phyloP scores from a whole-genome alignment of 805 yeast genomes.

The Candida endomychidarum region DNA sequence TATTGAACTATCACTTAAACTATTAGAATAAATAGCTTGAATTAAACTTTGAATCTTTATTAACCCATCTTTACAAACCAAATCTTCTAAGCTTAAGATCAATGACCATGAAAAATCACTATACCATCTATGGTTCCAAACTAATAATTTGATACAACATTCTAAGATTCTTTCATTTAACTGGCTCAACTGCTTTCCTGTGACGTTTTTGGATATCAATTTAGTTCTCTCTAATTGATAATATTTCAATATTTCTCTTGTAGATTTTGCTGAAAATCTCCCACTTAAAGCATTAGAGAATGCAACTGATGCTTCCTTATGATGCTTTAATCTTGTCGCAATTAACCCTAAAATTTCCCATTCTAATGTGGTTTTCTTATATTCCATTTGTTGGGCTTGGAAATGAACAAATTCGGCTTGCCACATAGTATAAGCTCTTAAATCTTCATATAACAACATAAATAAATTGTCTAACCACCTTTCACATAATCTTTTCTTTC shows the following conservation, averaged over 20 bases:
- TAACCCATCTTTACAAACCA: constrained; percentile 75
- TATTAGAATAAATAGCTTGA: constrained; percentile 58
- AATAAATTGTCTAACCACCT: constrained; percentile 73
- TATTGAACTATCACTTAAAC: constrained; percentile 14
- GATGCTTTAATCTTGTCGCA: constrained; percentile 82
- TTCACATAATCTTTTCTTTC: constrained; percentile 66
- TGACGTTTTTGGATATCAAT: constrained; percentile 30
- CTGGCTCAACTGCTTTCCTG: constrained; percentile 35
- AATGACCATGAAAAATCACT: constrained; percentile 79
- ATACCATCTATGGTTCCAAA: constrained; percentile 99
- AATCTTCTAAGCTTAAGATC: constrained; percentile 52
- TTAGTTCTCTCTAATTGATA: constrained; percentile 53
- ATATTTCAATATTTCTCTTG: constrained; percentile 68
- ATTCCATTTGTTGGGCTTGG: constrained; percentile 81
- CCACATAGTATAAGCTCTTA: constrained; percentile 86
- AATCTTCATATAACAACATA: constrained; percentile 69
- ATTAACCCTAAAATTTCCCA: constrained; percentile 92
- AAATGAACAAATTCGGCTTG: constrained; percentile 87
- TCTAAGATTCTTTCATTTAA: constrained; percentile 63
- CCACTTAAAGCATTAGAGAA: constrained; percentile 68
- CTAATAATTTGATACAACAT: constrained; percentile 70
- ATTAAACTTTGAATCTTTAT: constrained; percentile 74
- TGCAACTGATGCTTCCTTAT: constrained; percentile 84
- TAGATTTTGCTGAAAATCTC: constrained; percentile 79
- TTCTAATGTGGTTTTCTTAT: constrained; percentile 75